A percentile compares a stretch with the other conserved stretches of the same genome.
phyloP scores from a whole-genome alignment of 139 green algal genomes.

The Chlorella sp. region DNA sequence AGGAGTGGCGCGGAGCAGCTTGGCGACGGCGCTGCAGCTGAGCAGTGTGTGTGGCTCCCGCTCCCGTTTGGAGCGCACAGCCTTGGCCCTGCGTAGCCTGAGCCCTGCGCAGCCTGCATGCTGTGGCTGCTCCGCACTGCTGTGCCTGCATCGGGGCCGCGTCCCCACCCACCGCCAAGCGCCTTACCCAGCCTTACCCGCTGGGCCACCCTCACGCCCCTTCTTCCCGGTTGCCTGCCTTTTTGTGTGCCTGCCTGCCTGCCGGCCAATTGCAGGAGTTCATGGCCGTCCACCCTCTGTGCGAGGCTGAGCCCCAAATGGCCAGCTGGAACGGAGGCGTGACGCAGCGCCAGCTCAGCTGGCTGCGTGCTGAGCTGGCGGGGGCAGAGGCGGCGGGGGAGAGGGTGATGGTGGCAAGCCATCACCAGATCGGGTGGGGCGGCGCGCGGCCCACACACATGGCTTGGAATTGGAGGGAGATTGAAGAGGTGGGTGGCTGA shows the following conservation, averaged over 20 bases:
- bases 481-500: neutral
- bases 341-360: slow-evolving; percentile 39
- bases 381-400: slow-evolving; percentile 41
- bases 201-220: neutral
- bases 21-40: neutral
- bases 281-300: slow-evolving; percentile 52
- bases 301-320: slow-evolving; percentile 58
- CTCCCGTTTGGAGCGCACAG: too few species aligned
- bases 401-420: slow-evolving; percentile 56
- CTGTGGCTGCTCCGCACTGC: neutral
- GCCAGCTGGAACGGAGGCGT: slow-evolving; percentile 74
- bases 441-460: slow-evolving; percentile 56
- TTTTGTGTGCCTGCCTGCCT: neutral
- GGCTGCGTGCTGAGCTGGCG: slow-evolving; percentile 51
- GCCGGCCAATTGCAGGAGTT: slow-evolving; percentile 39
- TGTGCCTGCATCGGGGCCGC: neutral
- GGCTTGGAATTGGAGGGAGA: slow-evolving; percentile 64
- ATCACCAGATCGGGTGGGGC: slow-evolving; percentile 63
- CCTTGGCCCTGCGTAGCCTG: neutral
- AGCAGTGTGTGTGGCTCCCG: neutral
- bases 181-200: neutral
- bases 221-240: neutral
- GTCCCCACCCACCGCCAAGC: neutral
- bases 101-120: neutral
- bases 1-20: neutral